Percentiles rank a stretch among this genome's conserved stretches.
Evolutionary conservation across 495 filamentous ascomycete species (phyloP).

Genomic region (Friedmanniomyces simplex): DNA sequence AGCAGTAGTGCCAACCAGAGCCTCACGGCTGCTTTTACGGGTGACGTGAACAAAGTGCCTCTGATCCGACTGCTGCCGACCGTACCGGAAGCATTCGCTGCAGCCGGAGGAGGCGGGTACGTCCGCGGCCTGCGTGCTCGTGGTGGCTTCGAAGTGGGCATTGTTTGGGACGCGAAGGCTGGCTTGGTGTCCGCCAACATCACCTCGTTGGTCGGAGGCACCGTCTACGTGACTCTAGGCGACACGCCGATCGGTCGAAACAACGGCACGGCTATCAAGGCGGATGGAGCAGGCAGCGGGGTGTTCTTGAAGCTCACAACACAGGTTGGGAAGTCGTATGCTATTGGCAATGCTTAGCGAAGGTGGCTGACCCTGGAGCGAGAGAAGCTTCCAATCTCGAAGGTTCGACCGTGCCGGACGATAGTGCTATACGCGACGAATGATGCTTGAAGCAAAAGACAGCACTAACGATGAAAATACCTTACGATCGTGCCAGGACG

Average conservation of each 20-base stretch:
- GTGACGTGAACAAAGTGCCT: not conserved
- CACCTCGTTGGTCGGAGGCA: not conserved
- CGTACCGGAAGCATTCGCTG: not conserved
- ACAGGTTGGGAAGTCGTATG: not conserved
- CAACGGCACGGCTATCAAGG: not conserved
- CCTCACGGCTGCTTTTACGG: slow-evolving; percentile 1
- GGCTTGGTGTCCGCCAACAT: not conserved
- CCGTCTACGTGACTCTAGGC: not conserved
- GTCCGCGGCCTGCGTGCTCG: not conserved
- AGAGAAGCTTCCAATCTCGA: too few relatives aligned
- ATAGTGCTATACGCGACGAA: too few relatives aligned
- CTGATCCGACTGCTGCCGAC: not conserved
- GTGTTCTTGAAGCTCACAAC: not conserved
- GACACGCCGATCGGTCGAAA: not conserved
- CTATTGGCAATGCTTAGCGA: not conserved
- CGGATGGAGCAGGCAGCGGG: not conserved
- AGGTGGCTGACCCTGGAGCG: too few relatives aligned
- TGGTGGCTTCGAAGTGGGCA: not conserved
- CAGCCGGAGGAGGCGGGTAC: not conserved
- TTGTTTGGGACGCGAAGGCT: not conserved
- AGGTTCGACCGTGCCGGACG: too few relatives aligned
- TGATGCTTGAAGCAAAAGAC: too few relatives aligned
- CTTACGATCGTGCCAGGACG: too few relatives aligned
- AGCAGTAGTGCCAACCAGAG: not conserved
- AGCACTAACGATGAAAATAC: too few relatives aligned